phyloP scores from a whole-genome alignment of 176 grass and related monocot species.

The Dactylis glomerata region DNA sequence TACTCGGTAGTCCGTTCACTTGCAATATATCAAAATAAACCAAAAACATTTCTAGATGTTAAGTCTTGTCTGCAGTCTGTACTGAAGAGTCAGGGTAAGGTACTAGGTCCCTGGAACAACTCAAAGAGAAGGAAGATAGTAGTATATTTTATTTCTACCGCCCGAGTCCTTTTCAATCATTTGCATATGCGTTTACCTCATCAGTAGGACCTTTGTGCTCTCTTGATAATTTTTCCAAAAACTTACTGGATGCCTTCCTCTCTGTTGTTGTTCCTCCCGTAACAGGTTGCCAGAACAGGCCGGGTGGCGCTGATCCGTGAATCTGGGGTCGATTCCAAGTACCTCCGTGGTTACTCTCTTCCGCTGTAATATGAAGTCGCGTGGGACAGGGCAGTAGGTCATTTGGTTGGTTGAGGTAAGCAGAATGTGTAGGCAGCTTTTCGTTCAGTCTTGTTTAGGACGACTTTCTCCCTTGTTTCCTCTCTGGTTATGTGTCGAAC shows the following conservation, averaged over 20 bases:
- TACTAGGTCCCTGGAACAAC: no score
- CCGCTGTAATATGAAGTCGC: slow-evolving; percentile 21
- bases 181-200: background rate
- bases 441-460: background rate
- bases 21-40: slow-evolving; percentile 2
- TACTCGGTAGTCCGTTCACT: background rate
- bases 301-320: slow-evolving; percentile 72
- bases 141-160: background rate
- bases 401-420: slow-evolving; percentile 1
- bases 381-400: background rate
- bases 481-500: background rate
- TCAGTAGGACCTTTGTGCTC: background rate
- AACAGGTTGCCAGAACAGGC: slow-evolving; percentile 83
- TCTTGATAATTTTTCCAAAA: background rate
- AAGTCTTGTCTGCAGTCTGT: background rate
- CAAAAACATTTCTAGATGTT: background rate
- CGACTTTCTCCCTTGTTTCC: background rate
- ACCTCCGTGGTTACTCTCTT: slow-evolving; percentile 66
- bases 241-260: background rate
- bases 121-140: background rate
- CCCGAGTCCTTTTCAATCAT: background rate
- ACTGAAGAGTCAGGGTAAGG: background rate
- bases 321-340: slow-evolving; percentile 76
- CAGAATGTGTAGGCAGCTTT: slow-evolving; percentile 5
- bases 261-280: background rate